Percentiles rank a stretch among this genome's conserved stretches.
These are phyloP conservation scores for Friedmanniomyces simplex DNA, from an alignment of 495 filamentous ascomycete species.

Conservation along the genomic window DNA sequence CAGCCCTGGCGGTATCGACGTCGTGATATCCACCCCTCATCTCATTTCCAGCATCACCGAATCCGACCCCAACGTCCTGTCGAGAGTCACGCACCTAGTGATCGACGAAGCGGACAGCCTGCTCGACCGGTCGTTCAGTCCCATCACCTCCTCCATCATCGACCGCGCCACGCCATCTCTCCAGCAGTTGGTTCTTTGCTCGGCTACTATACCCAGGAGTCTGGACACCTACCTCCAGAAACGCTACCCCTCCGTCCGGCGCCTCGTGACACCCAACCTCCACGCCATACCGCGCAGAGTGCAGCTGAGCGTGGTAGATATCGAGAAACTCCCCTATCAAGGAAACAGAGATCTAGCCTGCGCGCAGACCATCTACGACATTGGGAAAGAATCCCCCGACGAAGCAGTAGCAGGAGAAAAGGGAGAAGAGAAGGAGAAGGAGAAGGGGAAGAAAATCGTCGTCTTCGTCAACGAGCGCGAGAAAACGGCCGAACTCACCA, in stretches of 20 bases:
- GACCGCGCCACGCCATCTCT: conserved; percentile 66
- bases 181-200: conserved; percentile 86
- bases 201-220: conserved; percentile 84
- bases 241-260: conserved; percentile 67
- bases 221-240: conserved; percentile 73
- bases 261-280: conserved; percentile 86
- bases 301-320: conserved; percentile 86
- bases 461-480: conserved; percentile 98
- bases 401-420: conserved; percentile 31
- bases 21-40: conserved; percentile 80
- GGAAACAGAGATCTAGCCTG: conserved; percentile 87
- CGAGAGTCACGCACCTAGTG: conserved; percentile 74
- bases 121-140: conserved; percentile 81
- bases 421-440: conserved; percentile 44
- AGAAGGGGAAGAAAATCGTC: conserved; percentile 64
- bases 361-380: conserved; percentile 86
- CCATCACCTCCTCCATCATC: conserved; percentile 69
- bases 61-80: conserved; percentile 77
- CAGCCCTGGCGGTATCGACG: conserved; percentile 68
- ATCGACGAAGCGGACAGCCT: conserved; percentile 94
- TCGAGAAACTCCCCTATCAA: conserved; percentile 76
- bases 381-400: conserved; percentile 64
- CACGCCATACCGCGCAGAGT: conserved; percentile 93
- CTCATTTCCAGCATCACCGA: conserved; percentile 76
- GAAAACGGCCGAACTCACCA: conserved; percentile 65